Base-by-base conservation (phyloP, 1,139 yeast species). In the Trichomonascaceae sp. region DNA sequence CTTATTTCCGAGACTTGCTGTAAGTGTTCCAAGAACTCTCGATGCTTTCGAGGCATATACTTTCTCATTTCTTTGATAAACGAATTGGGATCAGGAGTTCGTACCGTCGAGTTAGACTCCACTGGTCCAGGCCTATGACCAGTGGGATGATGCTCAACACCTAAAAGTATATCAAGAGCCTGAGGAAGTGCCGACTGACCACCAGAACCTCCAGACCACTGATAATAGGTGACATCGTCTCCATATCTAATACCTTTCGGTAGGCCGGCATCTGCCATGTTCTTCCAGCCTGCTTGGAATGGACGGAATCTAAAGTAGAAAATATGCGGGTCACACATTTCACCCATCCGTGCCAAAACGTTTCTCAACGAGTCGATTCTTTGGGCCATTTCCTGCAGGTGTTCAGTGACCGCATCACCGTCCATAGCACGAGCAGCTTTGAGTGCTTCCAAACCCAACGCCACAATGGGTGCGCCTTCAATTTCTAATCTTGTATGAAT, bases 131-230 rank as follows among this genome's bases (percentile, higher is more conserved):
- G 63, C n/a, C 70, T 60, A 22, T 52, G 59, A 1, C 96, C 96
- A 1, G 91, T 84, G 9, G 95, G 84, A 61, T 77, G 79, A 68
- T 91, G 98, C 57, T 83, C 83, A 18, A 91, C 85, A 48, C 83
- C 83, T 46, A 91, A 75, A 15, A 89, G 69, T 27, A 88, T 80
- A 66, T 91, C 98, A 60, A 91, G 74, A 45, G 89, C 85, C 70
- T 91, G 97, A 57, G 91, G 87, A 60, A 90, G 75, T 1, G 96
- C 88, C 50, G 93, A 83, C 70, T 91, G 98, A 0, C 96, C 97
- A 67, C 91, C 91, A 12, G 96, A 87, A 0, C 98, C 98, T 22
- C 98, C 98, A 6, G 96, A 78, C 67, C 80, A 87, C 32, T 77
- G 70, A 58, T 87, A 76, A 53, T 83, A 85, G 20, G 64, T 70